Evolutionary conservation across 371 early-diverging fungal species (phyloP).

Genomic region (Saksenaea oblongispora): DNA sequence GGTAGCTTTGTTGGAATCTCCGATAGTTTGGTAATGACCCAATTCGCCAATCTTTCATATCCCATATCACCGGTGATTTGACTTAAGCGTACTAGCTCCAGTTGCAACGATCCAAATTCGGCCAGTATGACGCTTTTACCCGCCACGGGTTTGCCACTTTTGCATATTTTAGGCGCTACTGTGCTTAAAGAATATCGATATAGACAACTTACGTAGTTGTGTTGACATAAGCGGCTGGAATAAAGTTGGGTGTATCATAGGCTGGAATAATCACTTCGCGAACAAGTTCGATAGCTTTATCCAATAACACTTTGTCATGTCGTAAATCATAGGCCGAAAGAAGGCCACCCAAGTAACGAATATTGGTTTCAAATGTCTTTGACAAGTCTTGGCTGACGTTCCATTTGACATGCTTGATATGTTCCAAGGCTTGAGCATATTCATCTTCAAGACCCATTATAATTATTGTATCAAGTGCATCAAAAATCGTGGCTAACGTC

Average conservation of each 20-base stretch:
- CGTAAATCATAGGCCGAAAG: constrained; percentile 50
- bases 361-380: constrained; percentile 67
- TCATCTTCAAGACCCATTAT: constrained; percentile 79
- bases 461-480: constrained; percentile 81
- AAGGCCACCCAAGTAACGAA: constrained; percentile 66
- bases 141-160: constrained; percentile 15
- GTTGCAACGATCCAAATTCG: constrained; percentile 83
- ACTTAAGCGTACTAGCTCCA: constrained; percentile 87
- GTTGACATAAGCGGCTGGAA: constrained; percentile 76
- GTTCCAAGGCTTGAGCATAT: constrained; percentile 63
- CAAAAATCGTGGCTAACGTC: constrained; percentile 69
- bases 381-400: constrained; percentile 15
- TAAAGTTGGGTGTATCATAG: constrained; percentile 57
- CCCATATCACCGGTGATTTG: constrained; percentile 69
- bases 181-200: background rate
- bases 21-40: constrained; percentile 37
- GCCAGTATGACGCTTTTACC: constrained; percentile 49
- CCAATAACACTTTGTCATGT: constrained; percentile 7
- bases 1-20: constrained; percentile 52
- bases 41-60: constrained; percentile 69
- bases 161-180: background rate
- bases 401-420: constrained; percentile 44
- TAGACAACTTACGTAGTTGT: constrained; percentile 19
- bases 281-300: constrained; percentile 33
- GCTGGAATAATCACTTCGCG: constrained; percentile 38